A percentile compares a stretch with the other conserved stretches of the same genome.
phyloP scores from a whole-genome alignment of 345 rosid species.

The Hevea brasiliensis region DNA sequence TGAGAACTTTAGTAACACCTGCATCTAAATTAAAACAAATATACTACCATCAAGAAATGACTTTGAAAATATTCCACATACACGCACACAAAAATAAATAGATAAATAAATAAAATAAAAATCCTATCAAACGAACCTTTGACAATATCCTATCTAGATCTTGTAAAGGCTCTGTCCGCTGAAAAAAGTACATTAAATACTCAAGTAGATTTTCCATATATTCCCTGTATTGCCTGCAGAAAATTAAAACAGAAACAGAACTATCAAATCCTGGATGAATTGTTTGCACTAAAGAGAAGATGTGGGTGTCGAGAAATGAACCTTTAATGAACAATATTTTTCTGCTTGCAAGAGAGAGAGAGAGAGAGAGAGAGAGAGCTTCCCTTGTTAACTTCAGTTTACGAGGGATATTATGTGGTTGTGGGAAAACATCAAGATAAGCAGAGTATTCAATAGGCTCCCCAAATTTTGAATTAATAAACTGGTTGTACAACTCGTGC shows the following conservation, averaged over 20 bases:
- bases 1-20: too few species aligned
- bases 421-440: constrained; percentile 75
- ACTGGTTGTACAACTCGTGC: constrained; percentile 85
- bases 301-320: constrained; percentile 16
- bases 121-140: constrained; percentile 45
- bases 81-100: too few species aligned
- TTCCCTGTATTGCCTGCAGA: constrained; percentile 72
- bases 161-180: constrained; percentile 92
- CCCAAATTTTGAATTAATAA: constrained; percentile 82
- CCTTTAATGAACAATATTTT: not conserved
- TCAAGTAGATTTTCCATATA: constrained; percentile 77
- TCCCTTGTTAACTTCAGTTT: constrained; percentile 73
- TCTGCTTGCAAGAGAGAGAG: not conserved
- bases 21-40: too few species aligned
- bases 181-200: constrained; percentile 72
- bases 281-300: constrained; percentile 11
- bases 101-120: too few species aligned
- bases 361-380: too few species aligned
- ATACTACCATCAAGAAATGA: too few species aligned
- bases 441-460: constrained; percentile 77
- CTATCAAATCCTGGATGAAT: constrained; percentile 5
- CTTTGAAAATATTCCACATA: too few species aligned
- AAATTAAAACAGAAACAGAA: not conserved
- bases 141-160: constrained; percentile 82
- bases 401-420: constrained; percentile 55